phyloP scores from a whole-genome alignment of 306 rosid genomes.

The Citrullus mucosospermus region DNA sequence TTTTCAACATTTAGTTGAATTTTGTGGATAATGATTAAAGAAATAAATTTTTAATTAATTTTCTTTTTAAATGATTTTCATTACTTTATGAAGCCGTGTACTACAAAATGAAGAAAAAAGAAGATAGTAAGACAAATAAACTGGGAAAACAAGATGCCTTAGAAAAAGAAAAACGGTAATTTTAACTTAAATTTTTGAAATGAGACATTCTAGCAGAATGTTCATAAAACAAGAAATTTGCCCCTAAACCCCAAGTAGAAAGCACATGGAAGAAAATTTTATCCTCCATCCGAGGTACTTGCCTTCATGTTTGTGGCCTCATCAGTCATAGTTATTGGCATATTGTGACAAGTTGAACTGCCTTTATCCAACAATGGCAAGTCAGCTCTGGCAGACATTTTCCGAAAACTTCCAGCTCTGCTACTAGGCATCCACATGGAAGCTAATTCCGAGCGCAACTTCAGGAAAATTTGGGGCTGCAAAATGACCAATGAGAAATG shows the following conservation, averaged over 20 bases:
- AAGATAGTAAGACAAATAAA: neutral
- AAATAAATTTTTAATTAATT: neutral
- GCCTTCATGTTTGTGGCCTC: constrained; percentile 69
- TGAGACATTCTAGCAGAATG: neutral
- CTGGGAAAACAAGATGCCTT: neutral
- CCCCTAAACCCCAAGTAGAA: neutral
- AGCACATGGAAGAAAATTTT: neutral
- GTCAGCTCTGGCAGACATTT: constrained; percentile 35
- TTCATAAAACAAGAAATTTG: neutral
- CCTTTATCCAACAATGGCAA: constrained; percentile 24
- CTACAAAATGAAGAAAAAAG: neutral
- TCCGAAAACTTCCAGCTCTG: constrained; percentile 41
- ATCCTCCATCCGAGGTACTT: constrained; percentile 7
- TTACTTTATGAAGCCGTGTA: neutral
- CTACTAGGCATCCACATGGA: constrained; percentile 70
- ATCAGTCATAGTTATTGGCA: constrained; percentile 35
- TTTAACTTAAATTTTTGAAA: neutral
- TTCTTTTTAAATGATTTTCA: neutral
- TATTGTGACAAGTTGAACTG: constrained; percentile 25
- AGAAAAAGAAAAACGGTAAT: neutral
- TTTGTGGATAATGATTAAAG: neutral
- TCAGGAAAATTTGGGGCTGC: constrained; percentile 83
- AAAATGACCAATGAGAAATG: constrained; percentile 15
- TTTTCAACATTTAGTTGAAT: neutral
- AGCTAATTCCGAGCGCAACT: constrained; percentile 83